Evolutionary conservation across 345 rosid species (phyloP), one percentile per base, ranked within the genome.

Genomic region (Microthlaspi erraticum): DNA sequence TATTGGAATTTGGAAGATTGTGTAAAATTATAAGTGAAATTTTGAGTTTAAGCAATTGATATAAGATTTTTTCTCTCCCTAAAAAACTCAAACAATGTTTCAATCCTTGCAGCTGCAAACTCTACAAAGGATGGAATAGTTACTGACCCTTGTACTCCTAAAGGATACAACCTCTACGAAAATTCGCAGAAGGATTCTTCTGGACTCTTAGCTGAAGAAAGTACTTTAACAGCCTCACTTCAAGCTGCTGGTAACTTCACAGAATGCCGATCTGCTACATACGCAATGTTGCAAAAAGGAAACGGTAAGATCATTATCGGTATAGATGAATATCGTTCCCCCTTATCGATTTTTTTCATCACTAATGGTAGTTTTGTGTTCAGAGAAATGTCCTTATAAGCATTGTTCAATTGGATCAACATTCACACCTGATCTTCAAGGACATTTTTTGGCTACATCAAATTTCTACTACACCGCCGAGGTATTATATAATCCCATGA

Each of bases 81-180:
- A 1, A 54, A 54, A 19, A 32, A 54, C 60, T 32, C 19, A 8
- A 13, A n/a, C 9, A 34, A 2, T 17, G 52, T 76, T 57, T 36
- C 31, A 31, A 26, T 48, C 60, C 9, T 45, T 80, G 81, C 85
- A 82, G 86, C 79, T 58, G 69, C 72, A 26, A 71, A 76, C 32
- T 70, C 78, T 58, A 61, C 69, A 43, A 79, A 66, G 42, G 77
- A 78, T 64, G 80, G 59, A 65, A 45, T 68, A 26, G 13, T 54
- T 51, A 5, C 71, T 33, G 90, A 90, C 75, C 97, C 97, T 52
- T 90, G 97, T 82, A 78, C 82, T 59, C 97, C 94, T 46, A 81
- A 77, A 77, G 92, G 92, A 5, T 88, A 90, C 77, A 71, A 33
- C 9, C 75, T 64, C 64, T 60, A 8, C 7, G 36, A 61, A 1